Evolutionary conservation across 1,139 yeast genomes (phyloP).

Genomic region (Taphrina flavorubra): DNA sequence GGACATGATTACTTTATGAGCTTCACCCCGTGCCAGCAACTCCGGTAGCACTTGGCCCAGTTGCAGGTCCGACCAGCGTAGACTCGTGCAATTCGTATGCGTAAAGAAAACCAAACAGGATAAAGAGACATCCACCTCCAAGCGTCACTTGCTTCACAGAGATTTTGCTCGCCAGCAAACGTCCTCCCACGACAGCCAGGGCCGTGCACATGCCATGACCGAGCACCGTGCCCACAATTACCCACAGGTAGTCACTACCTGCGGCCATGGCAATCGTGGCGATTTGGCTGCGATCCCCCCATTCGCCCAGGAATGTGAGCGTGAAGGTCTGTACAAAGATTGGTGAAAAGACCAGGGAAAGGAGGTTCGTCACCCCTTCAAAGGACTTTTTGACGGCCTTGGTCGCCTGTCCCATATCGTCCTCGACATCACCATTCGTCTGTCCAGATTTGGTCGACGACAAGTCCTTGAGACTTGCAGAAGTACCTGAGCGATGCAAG

Average conservation of each 20-base stretch:
- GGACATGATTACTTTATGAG: not conserved
- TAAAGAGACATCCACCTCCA: slow-evolving; percentile 86
- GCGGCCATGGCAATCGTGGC: slow-evolving; percentile 99
- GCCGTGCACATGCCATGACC: slow-evolving; percentile 93
- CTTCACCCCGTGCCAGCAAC: not conserved
- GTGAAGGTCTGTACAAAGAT: slow-evolving; percentile 92
- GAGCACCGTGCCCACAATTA: slow-evolving; percentile 82
- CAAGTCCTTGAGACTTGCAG: not conserved
- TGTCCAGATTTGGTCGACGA: not conserved
- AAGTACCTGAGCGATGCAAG: slow-evolving; percentile 35
- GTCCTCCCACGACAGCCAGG: slow-evolving; percentile 94
- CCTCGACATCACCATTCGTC: not conserved
- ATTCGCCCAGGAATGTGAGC: slow-evolving; percentile 96
- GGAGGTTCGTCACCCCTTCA: slow-evolving; percentile 59
- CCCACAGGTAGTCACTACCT: slow-evolving; percentile 89
- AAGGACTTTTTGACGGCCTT: slow-evolving; percentile 44
- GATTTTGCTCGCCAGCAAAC: slow-evolving; percentile 82
- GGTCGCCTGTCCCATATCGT: slow-evolving; percentile 38
- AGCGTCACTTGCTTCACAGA: slow-evolving; percentile 90
- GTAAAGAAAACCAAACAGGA: slow-evolving; percentile 80
- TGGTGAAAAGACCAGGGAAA: slow-evolving; percentile 76
- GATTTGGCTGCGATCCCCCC: slow-evolving; percentile 98
- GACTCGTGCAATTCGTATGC: slow-evolving; percentile 58
- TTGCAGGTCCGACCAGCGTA: not conserved
- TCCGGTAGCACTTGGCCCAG: not conserved